Conservation (phyloP, 2,329 filamentous ascomycete species). For the Penicillium sp. region DNA sequence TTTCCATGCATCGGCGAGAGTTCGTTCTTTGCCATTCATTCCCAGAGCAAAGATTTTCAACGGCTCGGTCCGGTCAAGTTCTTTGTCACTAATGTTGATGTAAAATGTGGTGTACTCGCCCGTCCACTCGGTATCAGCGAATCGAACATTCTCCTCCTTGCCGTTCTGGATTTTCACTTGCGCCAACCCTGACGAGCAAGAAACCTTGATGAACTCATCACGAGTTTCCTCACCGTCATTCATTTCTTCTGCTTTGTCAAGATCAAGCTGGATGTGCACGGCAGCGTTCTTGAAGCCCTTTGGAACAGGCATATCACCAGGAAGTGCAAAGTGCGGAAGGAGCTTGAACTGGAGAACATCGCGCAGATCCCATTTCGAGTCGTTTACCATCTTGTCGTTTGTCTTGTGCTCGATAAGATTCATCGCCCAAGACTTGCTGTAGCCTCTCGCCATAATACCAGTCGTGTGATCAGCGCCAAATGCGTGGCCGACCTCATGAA, state of each 20-base stretch:
- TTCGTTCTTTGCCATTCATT: conserved; percentile 44
- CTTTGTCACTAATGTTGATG: conserved; percentile 2
- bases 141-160: conserved; percentile 10
- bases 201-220: neutral
- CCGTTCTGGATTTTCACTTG: conserved; percentile 4
- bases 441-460: conserved; percentile 42
- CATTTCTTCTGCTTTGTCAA: neutral
- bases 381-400: conserved; percentile 24
- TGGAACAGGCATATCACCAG: conserved; percentile 22
- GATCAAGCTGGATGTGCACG: conserved; percentile 12
- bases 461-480: conserved; percentile 35
- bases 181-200: conserved; percentile 9
- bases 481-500: conserved; percentile 41
- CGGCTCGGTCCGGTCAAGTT: conserved; percentile 30
- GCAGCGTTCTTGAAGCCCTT: conserved; percentile 16
- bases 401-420: conserved; percentile 37
- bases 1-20: conserved; percentile 35
- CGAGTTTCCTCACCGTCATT: neutral
- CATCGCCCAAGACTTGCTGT: conserved; percentile 45
- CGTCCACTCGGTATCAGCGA: neutral
- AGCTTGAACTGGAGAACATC: conserved; percentile 27
- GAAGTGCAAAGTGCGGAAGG: conserved; percentile 24
- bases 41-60: conserved; percentile 38
- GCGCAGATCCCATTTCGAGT: conserved; percentile 33
- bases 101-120: neutral